Conservation (phyloP, 345 rosid genomes). For the Gynandropsis gynandra region DNA sequence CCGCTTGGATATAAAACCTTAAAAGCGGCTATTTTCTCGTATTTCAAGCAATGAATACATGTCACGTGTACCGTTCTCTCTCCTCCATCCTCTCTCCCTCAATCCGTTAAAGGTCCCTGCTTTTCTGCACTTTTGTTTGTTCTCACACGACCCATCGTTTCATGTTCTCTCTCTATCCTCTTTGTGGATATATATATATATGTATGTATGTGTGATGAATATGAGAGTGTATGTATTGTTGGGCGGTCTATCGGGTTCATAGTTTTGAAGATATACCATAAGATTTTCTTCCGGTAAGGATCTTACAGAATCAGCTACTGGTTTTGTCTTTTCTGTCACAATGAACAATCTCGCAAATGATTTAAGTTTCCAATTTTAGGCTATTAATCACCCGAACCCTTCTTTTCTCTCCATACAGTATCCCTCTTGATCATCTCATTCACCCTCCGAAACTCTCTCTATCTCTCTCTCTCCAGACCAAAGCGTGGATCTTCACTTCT, state of each 20-base stretch:
- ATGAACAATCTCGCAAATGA: conserved; percentile 4
- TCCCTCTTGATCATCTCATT: conserved; percentile 8
- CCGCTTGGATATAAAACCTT: conserved; percentile 18
- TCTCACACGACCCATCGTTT: conserved; percentile 28
- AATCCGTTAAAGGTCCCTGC: conserved; percentile 21
- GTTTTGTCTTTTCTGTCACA: conserved; percentile 8
- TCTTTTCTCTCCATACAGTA: conserved; percentile 12
- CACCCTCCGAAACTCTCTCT: conserved; percentile 5
- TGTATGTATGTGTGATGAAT: neutral
- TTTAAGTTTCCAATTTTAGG: conserved; percentile 9
- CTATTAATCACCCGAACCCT: conserved; percentile 7
- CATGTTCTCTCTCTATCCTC: conserved; percentile 10
- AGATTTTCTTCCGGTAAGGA: conserved; percentile 9
- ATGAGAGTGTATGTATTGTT: neutral
- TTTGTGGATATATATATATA: neutral
- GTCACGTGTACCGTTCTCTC: conserved; percentile 46
- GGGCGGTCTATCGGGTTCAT: conserved; percentile 17
- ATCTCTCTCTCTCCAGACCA: conserved; percentile 1
- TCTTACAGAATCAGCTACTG: neutral
- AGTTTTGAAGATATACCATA: conserved; percentile 20
- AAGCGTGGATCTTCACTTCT: neutral
- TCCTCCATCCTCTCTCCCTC: conserved; percentile 26
- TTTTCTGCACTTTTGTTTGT: neutral
- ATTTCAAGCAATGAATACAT: neutral
- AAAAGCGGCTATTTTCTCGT: conserved; percentile 17